A percentile compares a stretch with the other conserved stretches of the same genome.
Evolutionary conservation across 768 basidiomycete genomes (phyloP).

Genomic region (Leccinum rimulosum): DNA sequence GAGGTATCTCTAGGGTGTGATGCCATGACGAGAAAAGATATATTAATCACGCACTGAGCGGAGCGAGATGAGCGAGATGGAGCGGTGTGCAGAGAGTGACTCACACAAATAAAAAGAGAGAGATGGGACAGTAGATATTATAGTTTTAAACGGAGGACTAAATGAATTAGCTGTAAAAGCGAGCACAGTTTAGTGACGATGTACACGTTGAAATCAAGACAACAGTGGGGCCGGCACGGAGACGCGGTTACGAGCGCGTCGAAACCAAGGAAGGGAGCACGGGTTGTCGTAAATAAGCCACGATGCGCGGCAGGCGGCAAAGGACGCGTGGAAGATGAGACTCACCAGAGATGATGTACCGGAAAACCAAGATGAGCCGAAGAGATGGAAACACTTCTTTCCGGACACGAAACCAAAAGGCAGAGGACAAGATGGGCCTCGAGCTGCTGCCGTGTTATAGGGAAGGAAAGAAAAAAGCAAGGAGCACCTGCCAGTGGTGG

Average conservation of each 20-base stretch:
- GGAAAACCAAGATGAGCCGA: constrained; percentile 24
- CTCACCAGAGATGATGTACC: constrained; percentile 34
- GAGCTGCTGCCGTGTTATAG: constrained; percentile 24
- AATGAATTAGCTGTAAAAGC: constrained; percentile 37
- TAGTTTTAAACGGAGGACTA: constrained; percentile 31
- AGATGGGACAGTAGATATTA: constrained; percentile 29
- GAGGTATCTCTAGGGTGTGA: constrained; percentile 43
- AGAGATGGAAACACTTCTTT: constrained; percentile 14
- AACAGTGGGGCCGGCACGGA: constrained; percentile 29
- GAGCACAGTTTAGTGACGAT: constrained; percentile 23
- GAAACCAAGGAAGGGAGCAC: constrained; percentile 18
- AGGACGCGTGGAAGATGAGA: constrained; percentile 31
- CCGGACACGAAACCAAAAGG: constrained; percentile 22
- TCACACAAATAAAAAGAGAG: constrained; percentile 27
- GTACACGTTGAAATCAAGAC: constrained; percentile 22
- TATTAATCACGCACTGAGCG: constrained; percentile 30
- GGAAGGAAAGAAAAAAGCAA: constrained; percentile 31
- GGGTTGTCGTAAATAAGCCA: constrained; percentile 33
- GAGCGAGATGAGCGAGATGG: constrained; percentile 18
- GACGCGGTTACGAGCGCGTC: constrained; percentile 32
- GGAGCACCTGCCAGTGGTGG: constrained; percentile 18
- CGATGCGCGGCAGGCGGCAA: constrained; percentile 27
- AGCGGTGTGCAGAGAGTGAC: constrained; percentile 13
- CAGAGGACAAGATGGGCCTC: constrained; percentile 22
- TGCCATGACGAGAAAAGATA: constrained; percentile 27